Conservation (phyloP, 345 rosid genomes). For the Aegle marmelos region DNA sequence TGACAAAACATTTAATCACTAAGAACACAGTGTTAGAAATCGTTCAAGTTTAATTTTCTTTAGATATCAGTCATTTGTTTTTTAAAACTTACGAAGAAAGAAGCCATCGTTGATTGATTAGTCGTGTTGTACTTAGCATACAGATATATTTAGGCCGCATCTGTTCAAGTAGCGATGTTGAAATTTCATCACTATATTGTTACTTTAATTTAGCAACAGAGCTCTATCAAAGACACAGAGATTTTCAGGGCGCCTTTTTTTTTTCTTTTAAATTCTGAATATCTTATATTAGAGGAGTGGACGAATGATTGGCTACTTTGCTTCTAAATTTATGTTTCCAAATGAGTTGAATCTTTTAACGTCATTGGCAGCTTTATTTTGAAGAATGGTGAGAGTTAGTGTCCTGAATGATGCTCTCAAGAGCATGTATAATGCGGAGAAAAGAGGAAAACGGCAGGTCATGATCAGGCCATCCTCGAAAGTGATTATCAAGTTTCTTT, state of each 20-base stretch:
- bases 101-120: neutral
- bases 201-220: neutral
- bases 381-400: slow-evolving; percentile 69
- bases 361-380: slow-evolving; percentile 13
- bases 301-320: neutral
- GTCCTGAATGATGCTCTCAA: slow-evolving; percentile 83
- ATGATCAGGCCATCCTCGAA: slow-evolving; percentile 88
- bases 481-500: slow-evolving; percentile 75
- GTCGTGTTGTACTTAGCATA: neutral
- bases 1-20: neutral
- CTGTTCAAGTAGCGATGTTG: neutral
- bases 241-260: too few species aligned
- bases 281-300: neutral
- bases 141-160: neutral
- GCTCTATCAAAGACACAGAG: neutral
- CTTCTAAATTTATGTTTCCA: neutral
- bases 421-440: slow-evolving; percentile 84
- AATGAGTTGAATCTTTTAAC: neutral
- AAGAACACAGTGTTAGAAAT: neutral
- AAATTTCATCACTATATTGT: neutral
- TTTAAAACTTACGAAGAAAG: neutral
- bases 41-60: too few species aligned
- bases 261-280: too few species aligned
- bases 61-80: too few species aligned
- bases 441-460: slow-evolving; percentile 77